A percentile compares a stretch with the other conserved stretches of the same genome.
phyloP scores from a whole-genome alignment of 129 eudicot species.

The Oenanthe sinensis region DNA sequence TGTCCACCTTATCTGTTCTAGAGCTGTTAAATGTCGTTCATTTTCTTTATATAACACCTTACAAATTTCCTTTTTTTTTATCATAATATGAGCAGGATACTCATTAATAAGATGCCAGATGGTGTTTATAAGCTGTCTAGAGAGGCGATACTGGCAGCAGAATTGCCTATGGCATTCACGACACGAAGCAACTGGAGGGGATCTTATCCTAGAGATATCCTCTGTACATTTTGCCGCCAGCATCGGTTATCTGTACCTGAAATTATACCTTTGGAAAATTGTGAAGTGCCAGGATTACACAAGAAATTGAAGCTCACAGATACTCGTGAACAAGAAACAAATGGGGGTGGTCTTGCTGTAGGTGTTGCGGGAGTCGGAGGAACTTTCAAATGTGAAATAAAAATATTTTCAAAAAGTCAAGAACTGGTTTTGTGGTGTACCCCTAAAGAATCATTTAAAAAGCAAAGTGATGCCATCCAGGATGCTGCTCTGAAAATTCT shows the following conservation, averaged over 20 bases:
- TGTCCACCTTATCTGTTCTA: neutral
- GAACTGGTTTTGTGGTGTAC: constrained; percentile 45
- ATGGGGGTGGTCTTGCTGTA: constrained; percentile 15
- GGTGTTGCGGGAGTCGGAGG: constrained; percentile 20
- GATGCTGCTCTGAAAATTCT: constrained; percentile 48
- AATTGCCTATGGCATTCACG: constrained; percentile 58
- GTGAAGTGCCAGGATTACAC: constrained; percentile 25
- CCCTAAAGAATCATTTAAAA: constrained; percentile 53
- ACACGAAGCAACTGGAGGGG: constrained; percentile 84
- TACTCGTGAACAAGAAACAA: constrained; percentile 20
- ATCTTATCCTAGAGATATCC: constrained; percentile 67
- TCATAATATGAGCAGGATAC: constrained; percentile 34
- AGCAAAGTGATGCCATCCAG: constrained; percentile 76
- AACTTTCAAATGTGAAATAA: constrained; percentile 55
- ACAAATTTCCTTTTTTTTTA: neutral
- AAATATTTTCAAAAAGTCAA: constrained; percentile 51
- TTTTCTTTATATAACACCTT: neutral
- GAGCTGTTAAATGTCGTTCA: neutral
- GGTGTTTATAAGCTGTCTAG: constrained; percentile 76
- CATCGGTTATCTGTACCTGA: constrained; percentile 68
- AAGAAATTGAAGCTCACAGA: constrained; percentile 26
- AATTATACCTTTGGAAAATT: constrained; percentile 21
- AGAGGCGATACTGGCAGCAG: constrained; percentile 70
- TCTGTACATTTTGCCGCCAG: constrained; percentile 67
- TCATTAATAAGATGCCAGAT: constrained; percentile 53